A percentile compares a stretch with the other conserved stretches of the same genome.
phyloP scores from a whole-genome alignment of 805 yeast species.

The Ogataea trehalophila region DNA sequence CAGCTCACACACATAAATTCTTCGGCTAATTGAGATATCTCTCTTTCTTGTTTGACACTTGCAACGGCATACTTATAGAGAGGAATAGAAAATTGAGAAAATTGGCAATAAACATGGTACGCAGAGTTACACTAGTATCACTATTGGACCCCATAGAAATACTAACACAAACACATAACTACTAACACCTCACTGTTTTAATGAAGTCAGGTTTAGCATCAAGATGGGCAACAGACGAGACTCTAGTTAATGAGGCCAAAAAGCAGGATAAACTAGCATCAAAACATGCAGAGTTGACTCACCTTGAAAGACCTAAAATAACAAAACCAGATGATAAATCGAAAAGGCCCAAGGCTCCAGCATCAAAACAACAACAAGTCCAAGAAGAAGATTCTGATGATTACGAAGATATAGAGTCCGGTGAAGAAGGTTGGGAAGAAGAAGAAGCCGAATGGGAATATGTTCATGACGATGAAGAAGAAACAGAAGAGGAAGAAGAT shows the following conservation, averaged over 20 bases:
- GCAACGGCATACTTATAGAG: no score
- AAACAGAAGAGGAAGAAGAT: conserved; percentile 1
- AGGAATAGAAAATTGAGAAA: no score
- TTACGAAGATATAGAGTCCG: conserved; percentile 2
- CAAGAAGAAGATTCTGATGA: conserved; percentile 3
- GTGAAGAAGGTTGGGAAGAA: conserved; percentile 1
- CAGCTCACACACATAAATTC: no score
- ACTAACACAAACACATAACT: background rate
- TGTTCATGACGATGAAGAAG: background rate
- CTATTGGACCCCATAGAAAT: background rate
- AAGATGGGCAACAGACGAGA: conserved; percentile 30
- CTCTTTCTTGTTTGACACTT: no score
- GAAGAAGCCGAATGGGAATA: background rate
- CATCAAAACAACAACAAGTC: background rate
- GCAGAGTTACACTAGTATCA: no score
- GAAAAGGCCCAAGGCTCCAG: background rate
- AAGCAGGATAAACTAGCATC: conserved; percentile 14
- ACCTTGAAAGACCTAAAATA: conserved; percentile 2
- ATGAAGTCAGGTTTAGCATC: conserved; percentile 23
- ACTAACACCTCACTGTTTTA: background rate
- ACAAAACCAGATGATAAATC: conserved; percentile 1
- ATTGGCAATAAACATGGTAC: no score
- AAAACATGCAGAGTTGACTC: background rate
- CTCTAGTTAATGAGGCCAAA: conserved; percentile 19
- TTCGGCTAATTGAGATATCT: no score